Evolutionary conservation across 1,139 yeast genomes (phyloP).

Genomic region (Scheffersomyces illinoinensis): DNA sequence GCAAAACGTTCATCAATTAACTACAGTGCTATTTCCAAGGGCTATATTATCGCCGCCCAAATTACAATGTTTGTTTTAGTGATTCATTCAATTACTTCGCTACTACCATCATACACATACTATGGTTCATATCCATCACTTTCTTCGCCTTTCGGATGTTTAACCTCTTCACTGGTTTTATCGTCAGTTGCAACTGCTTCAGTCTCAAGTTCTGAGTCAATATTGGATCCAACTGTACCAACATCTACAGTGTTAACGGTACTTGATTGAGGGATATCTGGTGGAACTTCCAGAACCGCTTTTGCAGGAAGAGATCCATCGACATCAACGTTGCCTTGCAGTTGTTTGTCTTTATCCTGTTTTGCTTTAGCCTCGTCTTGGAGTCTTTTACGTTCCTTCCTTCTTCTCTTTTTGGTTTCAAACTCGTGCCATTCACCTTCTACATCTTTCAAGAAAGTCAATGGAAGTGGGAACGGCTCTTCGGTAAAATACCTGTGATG

Average conservation of each 20-base stretch:
- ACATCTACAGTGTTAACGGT: background rate
- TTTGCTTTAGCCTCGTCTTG: slow-evolving; percentile 33
- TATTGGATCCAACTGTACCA: background rate
- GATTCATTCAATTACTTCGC: background rate
- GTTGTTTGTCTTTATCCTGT: slow-evolving; percentile 4
- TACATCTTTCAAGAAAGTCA: slow-evolving; percentile 53
- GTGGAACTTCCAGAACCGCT: background rate
- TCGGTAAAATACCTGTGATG: slow-evolving; percentile 69
- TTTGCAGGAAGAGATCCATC: background rate
- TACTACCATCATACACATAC: background rate
- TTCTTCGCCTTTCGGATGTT: background rate
- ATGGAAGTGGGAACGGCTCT: slow-evolving; percentile 54
- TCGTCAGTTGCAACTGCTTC: background rate
- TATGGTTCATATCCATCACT: background rate
- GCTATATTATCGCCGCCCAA: background rate
- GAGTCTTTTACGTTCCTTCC: slow-evolving; percentile 53
- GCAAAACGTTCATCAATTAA: too few species aligned
- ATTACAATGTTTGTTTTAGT: background rate
- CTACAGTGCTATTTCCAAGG: background rate
- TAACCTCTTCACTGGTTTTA: background rate
- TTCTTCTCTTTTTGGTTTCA: slow-evolving; percentile 84
- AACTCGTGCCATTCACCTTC: slow-evolving; percentile 96
- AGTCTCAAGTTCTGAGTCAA: background rate
- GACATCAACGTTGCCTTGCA: background rate
- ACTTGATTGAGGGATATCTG: background rate